These are phyloP conservation scores for Suillus fuscotomentosus DNA, from an alignment of 768 basidiomycete species.

Conservation along the genomic window DNA sequence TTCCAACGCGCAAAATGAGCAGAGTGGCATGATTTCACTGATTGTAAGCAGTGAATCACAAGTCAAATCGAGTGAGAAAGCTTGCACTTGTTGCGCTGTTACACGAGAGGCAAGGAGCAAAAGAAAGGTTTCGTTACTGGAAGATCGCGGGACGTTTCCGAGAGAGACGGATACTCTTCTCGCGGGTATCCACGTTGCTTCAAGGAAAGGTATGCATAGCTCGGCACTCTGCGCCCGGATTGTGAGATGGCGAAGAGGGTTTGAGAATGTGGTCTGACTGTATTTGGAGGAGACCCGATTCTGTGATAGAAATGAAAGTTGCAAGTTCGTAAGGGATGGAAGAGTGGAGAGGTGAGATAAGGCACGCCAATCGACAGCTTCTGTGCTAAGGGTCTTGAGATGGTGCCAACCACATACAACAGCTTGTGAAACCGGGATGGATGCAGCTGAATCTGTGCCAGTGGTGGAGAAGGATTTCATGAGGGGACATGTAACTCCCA, in stretches of 20 bases:
- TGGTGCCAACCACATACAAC: background rate
- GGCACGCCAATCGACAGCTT: background rate
- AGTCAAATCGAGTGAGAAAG: background rate
- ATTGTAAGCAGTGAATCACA: background rate
- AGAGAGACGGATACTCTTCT: background rate
- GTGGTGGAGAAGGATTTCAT: background rate
- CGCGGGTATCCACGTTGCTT: background rate
- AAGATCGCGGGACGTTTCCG: background rate
- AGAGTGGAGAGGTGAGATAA: background rate
- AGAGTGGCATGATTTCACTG: background rate
- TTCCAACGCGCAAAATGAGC: background rate
- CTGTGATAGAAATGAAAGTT: background rate
- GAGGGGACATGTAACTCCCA: background rate
- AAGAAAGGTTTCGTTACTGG: conserved; percentile 15
- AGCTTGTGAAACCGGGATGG: background rate
- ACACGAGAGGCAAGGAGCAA: background rate
- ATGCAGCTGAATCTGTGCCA: background rate
- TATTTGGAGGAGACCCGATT: background rate
- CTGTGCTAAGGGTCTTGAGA: background rate
- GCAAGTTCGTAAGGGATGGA: background rate
- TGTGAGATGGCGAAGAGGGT: background rate
- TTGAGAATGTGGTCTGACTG: background rate
- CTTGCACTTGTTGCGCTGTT: background rate
- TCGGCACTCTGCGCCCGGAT: background rate
- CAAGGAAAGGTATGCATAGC: background rate